These are phyloP conservation scores for Blastomyces percursus DNA, from an alignment of 2,329 filamentous ascomycete genomes.

Conservation along the genomic window DNA sequence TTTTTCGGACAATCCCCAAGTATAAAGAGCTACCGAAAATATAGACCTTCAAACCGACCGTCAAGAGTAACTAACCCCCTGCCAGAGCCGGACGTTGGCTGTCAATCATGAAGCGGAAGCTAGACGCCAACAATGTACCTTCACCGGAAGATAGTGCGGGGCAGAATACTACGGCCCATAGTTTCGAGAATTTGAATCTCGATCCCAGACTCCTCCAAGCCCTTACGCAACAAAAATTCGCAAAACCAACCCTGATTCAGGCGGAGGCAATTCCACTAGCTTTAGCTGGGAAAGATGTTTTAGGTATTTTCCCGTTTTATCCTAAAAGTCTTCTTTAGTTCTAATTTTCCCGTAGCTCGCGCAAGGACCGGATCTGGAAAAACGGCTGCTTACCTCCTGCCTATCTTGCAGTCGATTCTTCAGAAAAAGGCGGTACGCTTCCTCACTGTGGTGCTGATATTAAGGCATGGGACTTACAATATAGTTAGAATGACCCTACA, in stretches of 20 bases:
- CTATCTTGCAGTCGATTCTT: conserved; percentile 73
- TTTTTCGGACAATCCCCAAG: not conserved
- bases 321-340: not conserved
- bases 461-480: conserved; percentile 45
- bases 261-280: conserved; percentile 77
- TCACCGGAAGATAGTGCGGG: conserved; percentile 24
- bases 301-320: conserved; percentile 37
- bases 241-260: conserved; percentile 80
- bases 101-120: conserved; percentile 39
- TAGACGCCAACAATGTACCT: conserved; percentile 39
- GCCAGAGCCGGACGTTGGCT: not conserved
- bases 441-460: not conserved
- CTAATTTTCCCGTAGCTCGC: conserved; percentile 46
- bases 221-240: conserved; percentile 71
- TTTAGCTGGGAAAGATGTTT: conserved; percentile 74
- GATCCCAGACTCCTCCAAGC: conserved; percentile 80
- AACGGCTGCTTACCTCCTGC: conserved; percentile 89
- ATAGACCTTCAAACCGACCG: not conserved
- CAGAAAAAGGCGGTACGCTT: conserved; percentile 58
- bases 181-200: conserved; percentile 66
- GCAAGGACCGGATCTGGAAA: conserved; percentile 95
- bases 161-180: conserved; percentile 18
- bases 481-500: conserved; percentile 44
- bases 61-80: not conserved
- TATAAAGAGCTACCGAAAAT: not conserved